Conservation (phyloP, 371 early-diverging fungal species). For the Quaeritorhiza haematococci region DNA sequence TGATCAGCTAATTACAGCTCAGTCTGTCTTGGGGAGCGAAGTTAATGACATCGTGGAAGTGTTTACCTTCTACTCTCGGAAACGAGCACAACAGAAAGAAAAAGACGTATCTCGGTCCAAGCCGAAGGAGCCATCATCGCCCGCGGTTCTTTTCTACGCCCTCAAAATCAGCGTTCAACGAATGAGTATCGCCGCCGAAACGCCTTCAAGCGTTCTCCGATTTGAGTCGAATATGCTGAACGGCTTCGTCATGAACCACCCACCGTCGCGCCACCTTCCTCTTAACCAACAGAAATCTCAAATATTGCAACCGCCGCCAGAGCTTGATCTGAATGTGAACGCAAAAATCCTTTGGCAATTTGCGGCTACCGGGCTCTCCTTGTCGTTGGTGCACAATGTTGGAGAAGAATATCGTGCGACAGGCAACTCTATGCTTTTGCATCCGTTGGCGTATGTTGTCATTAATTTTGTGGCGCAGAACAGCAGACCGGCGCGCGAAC, state of each 20-base stretch:
- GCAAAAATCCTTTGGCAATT: conserved; percentile 10
- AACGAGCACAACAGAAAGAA: conserved; percentile 9
- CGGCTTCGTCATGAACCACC: conserved; percentile 43
- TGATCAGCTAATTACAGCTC: conserved; percentile 72
- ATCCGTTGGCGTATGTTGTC: conserved; percentile 65
- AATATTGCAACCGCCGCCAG: conserved; percentile 6
- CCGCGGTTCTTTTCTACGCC: conserved; percentile 36
- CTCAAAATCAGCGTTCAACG: conserved; percentile 61
- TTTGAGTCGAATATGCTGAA: conserved; percentile 63
- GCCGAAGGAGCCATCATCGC: conserved; percentile 2
- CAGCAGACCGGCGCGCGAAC: too few relatives aligned
- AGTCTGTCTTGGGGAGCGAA: conserved; percentile 71
- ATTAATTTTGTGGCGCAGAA: conserved; percentile 64
- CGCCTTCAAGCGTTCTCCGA: conserved; percentile 60
- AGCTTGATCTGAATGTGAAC: conserved; percentile 8
- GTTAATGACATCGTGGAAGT: conserved; percentile 72
- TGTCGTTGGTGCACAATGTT: conserved; percentile 5
- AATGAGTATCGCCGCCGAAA: conserved; percentile 57
- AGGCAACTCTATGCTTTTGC: too few relatives aligned
- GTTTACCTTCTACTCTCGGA: conserved; percentile 43
- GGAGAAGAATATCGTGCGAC: too few relatives aligned
- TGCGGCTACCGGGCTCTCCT: conserved; percentile 8
- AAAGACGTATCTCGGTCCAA: not conserved
- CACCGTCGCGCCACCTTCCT: not conserved
- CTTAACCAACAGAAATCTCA: not conserved